Evolutionary conservation across 2,329 filamentous ascomycete species (phyloP).

Genomic region (Aspergillus sergii): DNA sequence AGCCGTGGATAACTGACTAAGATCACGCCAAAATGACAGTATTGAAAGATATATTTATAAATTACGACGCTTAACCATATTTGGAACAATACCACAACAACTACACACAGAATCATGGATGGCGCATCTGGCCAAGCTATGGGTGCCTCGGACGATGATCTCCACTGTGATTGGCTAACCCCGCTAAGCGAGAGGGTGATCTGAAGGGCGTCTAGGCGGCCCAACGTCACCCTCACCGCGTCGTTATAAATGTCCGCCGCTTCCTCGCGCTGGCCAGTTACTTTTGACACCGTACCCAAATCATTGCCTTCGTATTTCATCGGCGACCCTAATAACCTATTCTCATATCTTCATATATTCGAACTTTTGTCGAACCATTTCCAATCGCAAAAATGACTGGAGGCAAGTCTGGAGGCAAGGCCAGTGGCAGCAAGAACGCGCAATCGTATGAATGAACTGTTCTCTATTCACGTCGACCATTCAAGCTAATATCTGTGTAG

Average conservation of each 20-base stretch:
- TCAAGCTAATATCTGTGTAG: constrained; percentile 58
- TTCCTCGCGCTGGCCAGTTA: constrained; percentile 37
- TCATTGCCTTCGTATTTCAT: constrained; percentile 12
- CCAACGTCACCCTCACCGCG: constrained; percentile 47
- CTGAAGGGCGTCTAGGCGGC: constrained; percentile 42
- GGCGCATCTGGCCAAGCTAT: constrained; percentile 17
- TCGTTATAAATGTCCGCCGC: constrained; percentile 47
- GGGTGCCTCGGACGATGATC: constrained; percentile 33
- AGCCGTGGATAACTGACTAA: constrained; percentile 6
- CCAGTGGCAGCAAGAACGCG: constrained; percentile 97
- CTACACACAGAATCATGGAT: constrained; percentile 16
- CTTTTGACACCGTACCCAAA: constrained; percentile 31
- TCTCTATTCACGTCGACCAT: constrained; percentile 13
- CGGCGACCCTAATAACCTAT: not conserved
- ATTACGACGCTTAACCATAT: constrained; percentile 34
- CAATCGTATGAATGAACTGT: constrained; percentile 77
- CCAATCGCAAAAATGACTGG: constrained; percentile 90
- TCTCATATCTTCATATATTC: not conserved
- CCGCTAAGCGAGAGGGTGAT: constrained; percentile 50
- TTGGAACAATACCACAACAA: constrained; percentile 18
- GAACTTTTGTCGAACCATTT: constrained; percentile 28
- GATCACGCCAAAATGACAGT: constrained; percentile 26
- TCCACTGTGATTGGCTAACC: constrained; percentile 43
- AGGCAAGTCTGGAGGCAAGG: constrained; percentile 99
- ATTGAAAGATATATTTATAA: constrained; percentile 19